Percentiles rank a stretch among this genome's conserved stretches.
Evolutionary conservation across 1,284 basidiomycete genomes (phyloP).

Genomic region (Spongiforma sp.): DNA sequence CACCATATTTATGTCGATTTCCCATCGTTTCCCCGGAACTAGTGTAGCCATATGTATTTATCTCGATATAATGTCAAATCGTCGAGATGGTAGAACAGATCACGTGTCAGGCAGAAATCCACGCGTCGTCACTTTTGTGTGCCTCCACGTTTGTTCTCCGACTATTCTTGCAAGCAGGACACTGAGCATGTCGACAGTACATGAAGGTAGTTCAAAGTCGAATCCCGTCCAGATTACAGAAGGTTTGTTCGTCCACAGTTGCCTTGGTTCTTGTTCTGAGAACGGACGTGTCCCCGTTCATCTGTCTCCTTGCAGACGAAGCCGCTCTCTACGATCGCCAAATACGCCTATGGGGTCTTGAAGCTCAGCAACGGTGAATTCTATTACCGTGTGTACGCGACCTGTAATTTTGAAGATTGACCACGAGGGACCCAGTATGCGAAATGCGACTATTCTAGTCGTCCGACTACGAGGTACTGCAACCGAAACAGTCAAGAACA

Average conservation of each 20-base stretch:
- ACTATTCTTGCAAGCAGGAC: not conserved
- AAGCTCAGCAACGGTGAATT: constrained; percentile 90
- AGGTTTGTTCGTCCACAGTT: constrained; percentile 23
- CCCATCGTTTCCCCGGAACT: no score
- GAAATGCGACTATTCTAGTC: constrained; percentile 90
- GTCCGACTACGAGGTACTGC: constrained; percentile 84
- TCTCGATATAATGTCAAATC: not conserved
- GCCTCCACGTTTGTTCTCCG: no score
- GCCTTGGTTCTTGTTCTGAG: constrained; percentile 4
- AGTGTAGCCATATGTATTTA: constrained; percentile 6
- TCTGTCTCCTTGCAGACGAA: constrained; percentile 65
- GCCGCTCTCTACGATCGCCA: constrained; percentile 95
- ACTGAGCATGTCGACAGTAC: constrained; percentile 26
- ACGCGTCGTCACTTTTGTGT: no score
- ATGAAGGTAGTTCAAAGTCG: constrained; percentile 28
- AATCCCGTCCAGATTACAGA: constrained; percentile 41
- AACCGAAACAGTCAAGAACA: constrained; percentile 97
- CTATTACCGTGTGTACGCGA: not conserved
- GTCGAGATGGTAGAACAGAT: no score
- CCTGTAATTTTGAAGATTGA: constrained; percentile 8
- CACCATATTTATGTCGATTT: no score
- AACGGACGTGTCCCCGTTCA: constrained; percentile 3
- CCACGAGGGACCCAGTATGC: constrained; percentile 67
- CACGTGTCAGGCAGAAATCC: no score
- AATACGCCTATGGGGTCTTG: constrained; percentile 97